Percentiles rank a stretch among this genome's conserved stretches.
These are phyloP conservation scores for Boletus bicolor DNA, from an alignment of 768 basidiomycete species.

Conservation along the genomic window DNA sequence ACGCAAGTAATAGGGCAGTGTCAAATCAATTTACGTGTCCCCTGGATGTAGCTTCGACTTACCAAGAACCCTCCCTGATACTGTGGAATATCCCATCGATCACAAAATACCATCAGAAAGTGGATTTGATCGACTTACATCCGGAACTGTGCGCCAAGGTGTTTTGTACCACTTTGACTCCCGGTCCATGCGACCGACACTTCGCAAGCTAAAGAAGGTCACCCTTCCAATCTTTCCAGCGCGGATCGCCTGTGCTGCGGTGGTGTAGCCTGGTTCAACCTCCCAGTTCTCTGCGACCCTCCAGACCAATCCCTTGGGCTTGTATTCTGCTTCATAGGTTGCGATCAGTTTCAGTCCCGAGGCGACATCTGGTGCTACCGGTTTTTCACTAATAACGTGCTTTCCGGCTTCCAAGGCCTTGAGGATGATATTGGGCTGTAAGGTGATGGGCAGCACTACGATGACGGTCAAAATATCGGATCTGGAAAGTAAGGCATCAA, in stretches of 20 bases:
- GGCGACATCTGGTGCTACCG: constrained; percentile 69
- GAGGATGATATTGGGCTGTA: constrained; percentile 66
- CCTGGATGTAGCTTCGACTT: constrained; percentile 27
- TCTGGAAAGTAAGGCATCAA: constrained; percentile 65
- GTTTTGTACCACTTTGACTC: constrained; percentile 78
- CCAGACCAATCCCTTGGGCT: constrained; percentile 70
- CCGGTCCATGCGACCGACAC: constrained; percentile 53
- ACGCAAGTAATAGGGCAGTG: background rate
- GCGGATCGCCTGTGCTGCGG: constrained; percentile 46
- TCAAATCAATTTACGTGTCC: background rate
- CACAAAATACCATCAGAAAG: background rate
- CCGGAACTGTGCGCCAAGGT: constrained; percentile 79
- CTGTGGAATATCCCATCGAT: constrained; percentile 30
- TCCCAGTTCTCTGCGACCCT: constrained; percentile 79
- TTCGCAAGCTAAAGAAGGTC: constrained; percentile 57
- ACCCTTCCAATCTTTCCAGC: constrained; percentile 71
- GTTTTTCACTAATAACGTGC: constrained; percentile 88
- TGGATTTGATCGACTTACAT: constrained; percentile 44
- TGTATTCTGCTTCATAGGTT: constrained; percentile 61
- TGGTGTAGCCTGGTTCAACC: constrained; percentile 52
- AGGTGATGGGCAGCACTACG: constrained; percentile 72
- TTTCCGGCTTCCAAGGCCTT: constrained; percentile 72
- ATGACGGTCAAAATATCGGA: constrained; percentile 71
- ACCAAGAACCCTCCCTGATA: constrained; percentile 84
- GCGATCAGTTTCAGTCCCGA: constrained; percentile 62